phyloP scores from a whole-genome alignment of 2,329 filamentous ascomycete genomes.

The Colletotrichum salicis region DNA sequence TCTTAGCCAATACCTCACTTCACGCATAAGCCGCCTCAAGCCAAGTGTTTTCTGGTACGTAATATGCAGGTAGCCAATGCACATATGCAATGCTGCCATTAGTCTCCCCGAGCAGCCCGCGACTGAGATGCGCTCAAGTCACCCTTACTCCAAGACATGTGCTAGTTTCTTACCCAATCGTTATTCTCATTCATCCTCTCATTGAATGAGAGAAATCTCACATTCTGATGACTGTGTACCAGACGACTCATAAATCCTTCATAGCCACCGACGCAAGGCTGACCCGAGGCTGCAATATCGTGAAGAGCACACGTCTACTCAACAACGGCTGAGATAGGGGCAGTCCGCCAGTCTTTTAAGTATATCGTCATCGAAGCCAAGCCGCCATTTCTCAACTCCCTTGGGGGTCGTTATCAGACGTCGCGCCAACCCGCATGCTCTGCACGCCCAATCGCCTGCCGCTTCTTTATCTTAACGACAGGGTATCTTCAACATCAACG shows the following conservation, averaged over 20 bases:
- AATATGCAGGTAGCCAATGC: background rate
- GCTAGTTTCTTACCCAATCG: background rate
- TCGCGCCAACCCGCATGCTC: conserved; percentile 18
- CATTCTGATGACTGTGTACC: background rate
- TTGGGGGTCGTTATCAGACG: conserved; percentile 20
- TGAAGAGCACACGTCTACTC: background rate
- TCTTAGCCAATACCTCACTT: background rate
- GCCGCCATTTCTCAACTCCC: background rate
- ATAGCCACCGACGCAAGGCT: background rate
- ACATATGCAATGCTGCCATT: background rate
- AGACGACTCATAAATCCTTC: background rate
- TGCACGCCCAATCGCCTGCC: conserved; percentile 20
- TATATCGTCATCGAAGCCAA: conserved; percentile 8
- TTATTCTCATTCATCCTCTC: background rate
- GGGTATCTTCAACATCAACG: conserved; percentile 7
- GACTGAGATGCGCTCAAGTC: background rate
- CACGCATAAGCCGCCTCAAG: background rate
- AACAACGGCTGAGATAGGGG: background rate
- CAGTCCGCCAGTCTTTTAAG: background rate
- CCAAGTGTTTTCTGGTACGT: background rate
- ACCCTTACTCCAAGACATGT: background rate
- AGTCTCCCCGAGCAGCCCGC: background rate
- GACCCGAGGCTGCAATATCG: background rate
- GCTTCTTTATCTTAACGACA: conserved; percentile 32
- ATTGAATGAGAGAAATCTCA: background rate